Base-by-base conservation (phyloP, 768 basidiomycete species). In the Amanita pseudoporphyria region DNA sequence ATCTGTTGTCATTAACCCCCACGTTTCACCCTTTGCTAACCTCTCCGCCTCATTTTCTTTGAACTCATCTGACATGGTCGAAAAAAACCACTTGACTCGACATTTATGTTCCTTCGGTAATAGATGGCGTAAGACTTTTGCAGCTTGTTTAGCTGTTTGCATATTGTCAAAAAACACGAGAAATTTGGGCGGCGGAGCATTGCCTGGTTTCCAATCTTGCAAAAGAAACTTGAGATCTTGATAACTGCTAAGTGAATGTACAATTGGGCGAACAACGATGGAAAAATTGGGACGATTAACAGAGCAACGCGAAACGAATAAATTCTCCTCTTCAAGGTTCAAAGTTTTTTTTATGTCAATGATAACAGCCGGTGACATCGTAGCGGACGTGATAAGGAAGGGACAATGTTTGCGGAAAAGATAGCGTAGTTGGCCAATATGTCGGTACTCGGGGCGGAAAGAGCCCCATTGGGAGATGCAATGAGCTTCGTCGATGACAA, bases 401-500 rank as follows among this genome's bases (percentile, higher is more conserved):
- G 43, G 43, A 18, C 38, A 40, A 16, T 28, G 26, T 28, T 45
- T 33, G 13, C 43, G 28, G 16, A 10, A 24, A 30, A 45, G 43
- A 18, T 28, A 33, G 26, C 28, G 42, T 9, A 50, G 60, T 38
- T 51, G 47, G 41, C 39, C 53, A 32, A 47, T 31, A 19, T 62
- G 53, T 31, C 40, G 44, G 45, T 66, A 69, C 19, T 63, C 62
- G 0, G 56, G 54, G 0, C 62, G 45, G 36, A 68, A n/a, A n/a
- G n/a, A n/a, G n/a, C n/a, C n/a, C n/a, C n/a, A n/a, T n/a, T n/a
- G n/a, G n/a, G n/a, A n/a, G n/a, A n/a, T n/a, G n/a, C n/a, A n/a
- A n/a, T n/a, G n/a, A n/a, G n/a, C n/a, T n/a, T n/a, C n/a, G n/a
- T 68, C 66, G 35, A 64, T 56, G 6, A 65, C 52, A 6, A 68